These are phyloP conservation scores for Fusarium metavorans DNA, from an alignment of 2,329 filamentous ascomycete species.

Conservation along the genomic window DNA sequence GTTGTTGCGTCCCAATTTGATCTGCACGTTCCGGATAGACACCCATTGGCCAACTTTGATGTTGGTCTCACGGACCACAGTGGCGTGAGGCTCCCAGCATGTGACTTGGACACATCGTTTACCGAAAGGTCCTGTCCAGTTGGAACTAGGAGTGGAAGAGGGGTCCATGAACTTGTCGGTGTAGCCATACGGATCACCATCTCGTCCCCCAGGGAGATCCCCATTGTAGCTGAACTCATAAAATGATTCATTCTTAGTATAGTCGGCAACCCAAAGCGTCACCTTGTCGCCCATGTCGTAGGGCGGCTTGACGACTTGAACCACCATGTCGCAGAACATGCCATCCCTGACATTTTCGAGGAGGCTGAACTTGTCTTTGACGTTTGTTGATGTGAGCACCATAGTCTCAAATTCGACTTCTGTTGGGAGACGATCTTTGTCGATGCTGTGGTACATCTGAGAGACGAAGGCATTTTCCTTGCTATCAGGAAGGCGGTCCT, in stretches of 20 bases:
- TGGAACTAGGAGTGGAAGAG: conserved; percentile 22
- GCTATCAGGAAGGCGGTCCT: conserved; percentile 30
- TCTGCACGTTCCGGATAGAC: conserved; percentile 76
- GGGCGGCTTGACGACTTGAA: conserved; percentile 72
- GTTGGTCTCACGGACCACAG: conserved; percentile 62
- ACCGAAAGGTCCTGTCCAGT: conserved; percentile 83
- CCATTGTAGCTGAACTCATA: conserved; percentile 59
- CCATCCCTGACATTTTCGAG: conserved; percentile 71
- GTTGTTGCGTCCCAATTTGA: conserved; percentile 67
- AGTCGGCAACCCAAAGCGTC: conserved; percentile 84
- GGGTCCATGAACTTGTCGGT: conserved; percentile 45
- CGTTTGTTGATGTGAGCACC: conserved; percentile 54
- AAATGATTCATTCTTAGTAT: conserved; percentile 77
- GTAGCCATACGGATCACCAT: conserved; percentile 71
- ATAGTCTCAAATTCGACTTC: conserved; percentile 56
- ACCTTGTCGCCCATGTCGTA: conserved; percentile 59
- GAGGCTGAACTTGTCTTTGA: conserved; percentile 69
- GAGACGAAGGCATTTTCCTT: conserved; percentile 60
- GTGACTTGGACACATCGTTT: conserved; percentile 78
- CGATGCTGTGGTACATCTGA: conserved; percentile 58
- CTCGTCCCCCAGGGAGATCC: conserved; percentile 50
- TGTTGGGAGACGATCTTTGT: conserved; percentile 58
- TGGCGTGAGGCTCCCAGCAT: conserved; percentile 76
- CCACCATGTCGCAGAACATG: conserved; percentile 77
- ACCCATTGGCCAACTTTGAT: conserved; percentile 73